A percentile compares a stretch with the other conserved stretches of the same genome.
Evolutionary conservation across 805 yeast species (phyloP).

Genomic region (Yarrowia sp.): DNA sequence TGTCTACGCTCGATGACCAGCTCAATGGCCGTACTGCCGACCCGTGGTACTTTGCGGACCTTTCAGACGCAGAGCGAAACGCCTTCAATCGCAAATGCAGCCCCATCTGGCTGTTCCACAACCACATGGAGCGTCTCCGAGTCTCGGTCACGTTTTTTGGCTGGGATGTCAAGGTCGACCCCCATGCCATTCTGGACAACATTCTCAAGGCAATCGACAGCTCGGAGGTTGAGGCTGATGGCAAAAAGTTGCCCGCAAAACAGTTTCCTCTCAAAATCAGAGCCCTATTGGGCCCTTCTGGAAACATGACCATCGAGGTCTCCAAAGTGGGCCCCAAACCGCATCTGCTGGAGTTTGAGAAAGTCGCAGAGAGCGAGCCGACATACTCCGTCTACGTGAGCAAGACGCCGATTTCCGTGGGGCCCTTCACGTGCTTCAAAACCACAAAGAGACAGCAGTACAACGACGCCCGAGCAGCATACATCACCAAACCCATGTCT

Average conservation of each 20-base stretch:
- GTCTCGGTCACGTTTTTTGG: conserved; percentile 17
- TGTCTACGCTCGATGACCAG: background rate
- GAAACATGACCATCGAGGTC: conserved; percentile 14
- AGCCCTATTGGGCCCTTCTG: background rate
- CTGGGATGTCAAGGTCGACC: conserved; percentile 19
- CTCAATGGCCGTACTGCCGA: background rate
- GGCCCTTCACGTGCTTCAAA: conserved; percentile 34
- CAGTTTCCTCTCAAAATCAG: conserved; percentile 20
- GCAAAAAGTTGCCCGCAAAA: background rate
- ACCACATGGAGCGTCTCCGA: conserved; percentile 33
- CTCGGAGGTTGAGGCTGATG: background rate
- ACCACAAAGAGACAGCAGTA: conserved; percentile 28
- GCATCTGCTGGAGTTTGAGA: conserved; percentile 20
- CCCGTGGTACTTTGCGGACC: conserved; percentile 13
- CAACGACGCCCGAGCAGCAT: conserved; percentile 13
- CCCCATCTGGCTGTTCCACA: conserved; percentile 17
- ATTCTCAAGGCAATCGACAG: conserved; percentile 2
- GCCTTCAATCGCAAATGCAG: conserved; percentile 3
- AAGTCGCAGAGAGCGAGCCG: background rate
- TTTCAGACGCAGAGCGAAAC: background rate
- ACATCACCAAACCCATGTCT: conserved; percentile 9
- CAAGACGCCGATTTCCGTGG: background rate
- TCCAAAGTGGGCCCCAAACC: conserved; percentile 12
- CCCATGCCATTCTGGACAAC: conserved; percentile 5
- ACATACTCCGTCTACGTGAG: conserved; percentile 1